These are phyloP conservation scores for Penicillium sp. DNA, from an alignment of 2,329 filamentous ascomycete genomes.

Conservation along the genomic window DNA sequence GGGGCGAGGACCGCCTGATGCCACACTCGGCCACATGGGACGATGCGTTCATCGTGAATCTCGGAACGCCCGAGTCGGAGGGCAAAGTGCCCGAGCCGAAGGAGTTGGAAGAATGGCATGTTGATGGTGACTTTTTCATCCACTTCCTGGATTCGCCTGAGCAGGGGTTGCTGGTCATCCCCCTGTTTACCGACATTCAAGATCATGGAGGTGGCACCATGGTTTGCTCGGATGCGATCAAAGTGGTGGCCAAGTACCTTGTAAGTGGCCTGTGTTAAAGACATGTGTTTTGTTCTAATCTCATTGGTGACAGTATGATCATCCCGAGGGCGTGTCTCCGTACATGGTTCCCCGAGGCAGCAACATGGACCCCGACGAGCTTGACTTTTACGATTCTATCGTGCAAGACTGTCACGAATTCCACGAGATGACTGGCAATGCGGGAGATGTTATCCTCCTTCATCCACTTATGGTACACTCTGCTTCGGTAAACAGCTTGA, in stretches of 20 bases:
- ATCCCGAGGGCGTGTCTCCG: constrained; percentile 63
- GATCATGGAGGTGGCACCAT: constrained; percentile 59
- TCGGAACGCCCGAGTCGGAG: constrained; percentile 54
- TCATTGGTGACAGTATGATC: constrained; percentile 39
- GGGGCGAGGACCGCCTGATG: constrained; percentile 54
- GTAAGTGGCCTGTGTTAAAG: constrained; percentile 17
- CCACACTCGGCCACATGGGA: constrained; percentile 54
- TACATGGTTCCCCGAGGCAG: constrained; percentile 57
- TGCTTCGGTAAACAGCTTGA: constrained; percentile 47
- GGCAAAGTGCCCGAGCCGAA: constrained; percentile 49
- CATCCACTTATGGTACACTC: constrained; percentile 55
- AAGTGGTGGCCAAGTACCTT: constrained; percentile 53
- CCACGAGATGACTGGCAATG: constrained; percentile 49
- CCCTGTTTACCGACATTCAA: constrained; percentile 60
- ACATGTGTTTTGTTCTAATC: background rate
- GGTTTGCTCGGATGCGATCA: constrained; percentile 58
- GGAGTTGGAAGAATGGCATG: constrained; percentile 59
- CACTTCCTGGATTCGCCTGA: constrained; percentile 67
- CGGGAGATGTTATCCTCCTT: constrained; percentile 52
- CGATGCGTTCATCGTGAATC: constrained; percentile 65
- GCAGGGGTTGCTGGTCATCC: constrained; percentile 63
- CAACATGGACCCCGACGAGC: constrained; percentile 6
- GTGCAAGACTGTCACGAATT: constrained; percentile 42
- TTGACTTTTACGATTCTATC: constrained; percentile 39
- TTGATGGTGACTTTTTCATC: constrained; percentile 67